Base-by-base conservation (phyloP, 139 green algal species). In the Monoraphidium neglectum region DNA sequence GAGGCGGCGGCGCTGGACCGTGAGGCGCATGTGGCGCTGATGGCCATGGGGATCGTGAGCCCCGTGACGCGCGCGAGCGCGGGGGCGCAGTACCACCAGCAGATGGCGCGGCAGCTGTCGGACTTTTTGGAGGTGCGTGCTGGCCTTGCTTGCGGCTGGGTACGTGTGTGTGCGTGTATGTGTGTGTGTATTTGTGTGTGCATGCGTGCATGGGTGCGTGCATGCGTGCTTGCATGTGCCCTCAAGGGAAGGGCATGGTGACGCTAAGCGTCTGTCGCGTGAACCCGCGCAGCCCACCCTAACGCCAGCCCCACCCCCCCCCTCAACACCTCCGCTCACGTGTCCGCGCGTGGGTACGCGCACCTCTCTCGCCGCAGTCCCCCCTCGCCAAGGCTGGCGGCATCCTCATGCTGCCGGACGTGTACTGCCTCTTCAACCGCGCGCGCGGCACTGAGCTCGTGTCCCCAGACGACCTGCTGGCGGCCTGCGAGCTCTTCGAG, bases 361-460 rank as follows among this genome's bases (percentile, higher is more conserved):
- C 28, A 4, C 12, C 33, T 24, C 33, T 33, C 36, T 36, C n/a
- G 69, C 28, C n/a, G n/a, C n/a, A n/a, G n/a, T n/a, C n/a, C n/a
- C 73, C 49, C 16, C 66, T 98, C 47, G 70, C 84, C 32, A 74
- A 71, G 6, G 77, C 72, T 0, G 93, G 93, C 15, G 96, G 94
- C 51, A 88, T 98, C 61, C 88, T 99, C 83, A 81, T 92, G 10
- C 83, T 99, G 66, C 82, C 92, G 32, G 96, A 99, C 68, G 92
- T 94, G 59, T 99, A 97, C 89, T 98, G 93, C 87, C 76, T 98
- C 24, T 99, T 96, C 88, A 98, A 98, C 76, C 77, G 95, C 13
- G 96, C 94, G 0, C 75, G 96, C 1, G 93, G 95, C 18, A 90
- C 83, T 4, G 96, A 98, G 87, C 88, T 99, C 3, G 86, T 99